Evolutionary conservation across 2,329 filamentous ascomycete species (phyloP).

Genomic region (Corniculantispora saksenae): DNA sequence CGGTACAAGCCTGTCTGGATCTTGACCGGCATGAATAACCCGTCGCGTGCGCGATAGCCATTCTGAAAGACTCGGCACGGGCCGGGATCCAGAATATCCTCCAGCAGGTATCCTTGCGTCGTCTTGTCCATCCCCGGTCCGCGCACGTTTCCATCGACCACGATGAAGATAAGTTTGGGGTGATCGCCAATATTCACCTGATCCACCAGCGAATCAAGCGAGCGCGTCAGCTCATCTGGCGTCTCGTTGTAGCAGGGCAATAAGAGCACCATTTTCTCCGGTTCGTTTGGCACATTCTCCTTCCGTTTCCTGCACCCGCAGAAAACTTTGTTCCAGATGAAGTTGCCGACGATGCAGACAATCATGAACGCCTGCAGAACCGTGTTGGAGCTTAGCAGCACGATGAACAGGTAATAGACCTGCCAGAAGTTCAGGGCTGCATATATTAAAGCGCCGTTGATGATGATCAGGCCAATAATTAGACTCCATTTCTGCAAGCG

Average conservation of each 20-base stretch:
- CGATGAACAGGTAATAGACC: constrained; percentile 45
- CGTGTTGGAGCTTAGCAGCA: constrained; percentile 48
- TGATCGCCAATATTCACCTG: constrained; percentile 46
- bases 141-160: constrained; percentile 50
- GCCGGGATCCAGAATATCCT: constrained; percentile 45
- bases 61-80: constrained; percentile 38
- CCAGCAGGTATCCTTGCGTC: constrained; percentile 47
- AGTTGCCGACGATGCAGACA: constrained; percentile 36
- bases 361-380: constrained; percentile 45
- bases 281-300: constrained; percentile 37
- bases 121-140: constrained; percentile 50
- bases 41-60: constrained; percentile 48
- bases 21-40: constrained; percentile 47
- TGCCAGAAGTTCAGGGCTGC: constrained; percentile 40
- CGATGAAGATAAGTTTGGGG: constrained; percentile 46
- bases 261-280: constrained; percentile 46
- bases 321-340: constrained; percentile 32
- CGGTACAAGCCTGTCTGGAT: constrained; percentile 46
- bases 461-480: constrained; percentile 34
- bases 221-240: constrained; percentile 42
- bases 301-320: constrained; percentile 34
- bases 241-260: constrained; percentile 54
- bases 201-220: constrained; percentile 46
- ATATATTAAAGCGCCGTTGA: constrained; percentile 40
- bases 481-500: constrained; percentile 42